Evolutionary conservation across 352 stramenopile species (phyloP), one percentile per base, ranked within the genome.

Genomic region (Globisporangium splendens): DNA sequence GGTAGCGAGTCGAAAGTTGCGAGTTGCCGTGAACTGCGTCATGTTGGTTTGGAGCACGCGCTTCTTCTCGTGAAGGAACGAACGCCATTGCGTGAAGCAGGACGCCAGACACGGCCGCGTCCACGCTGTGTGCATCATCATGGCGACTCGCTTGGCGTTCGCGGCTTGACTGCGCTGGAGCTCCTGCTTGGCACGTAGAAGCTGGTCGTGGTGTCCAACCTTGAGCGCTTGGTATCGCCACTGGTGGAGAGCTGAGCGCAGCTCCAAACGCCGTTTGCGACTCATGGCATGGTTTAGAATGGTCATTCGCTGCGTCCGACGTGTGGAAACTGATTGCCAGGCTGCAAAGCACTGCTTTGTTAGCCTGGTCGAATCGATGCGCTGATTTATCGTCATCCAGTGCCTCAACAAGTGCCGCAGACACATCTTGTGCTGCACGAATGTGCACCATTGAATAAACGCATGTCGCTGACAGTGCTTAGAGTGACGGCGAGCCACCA

Each of bases 31-130:
- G 0, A 8, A 41, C 20, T 46, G 50, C n/a, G 21, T 47, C 12
- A 56, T 21, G 15, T 17, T 56, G 35, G 12, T 8, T 4, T 50
- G n/a, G 5, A 39, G 10, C 2, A 22, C 20, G 22, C 1, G 38
- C 47, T 56, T 54, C 24, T 20, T 20, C 3, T 62, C 38, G 11
- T 41, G 15, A 2, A 66, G 41, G 10, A 42, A 22, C 2, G 53
- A 5, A 50, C 63, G 63, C 70, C 70, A 78, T 18, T 52, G 58
- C 10, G 58, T 38, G 17, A 78, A 76, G 24, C 60, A 59, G 5
- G 21, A 42, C 43, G 63, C 53, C 11, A 78, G 39, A 43, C 68
- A 78, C 33, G 61, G 52, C 2, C 54, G 54, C 48, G 69, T 66
- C 68, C 67, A 73, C 6, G 65, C 54, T 24, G 66, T 50, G 43